Conservation (phyloP, 2,329 filamentous ascomycete species). For the Sporothrix luriei region DNA sequence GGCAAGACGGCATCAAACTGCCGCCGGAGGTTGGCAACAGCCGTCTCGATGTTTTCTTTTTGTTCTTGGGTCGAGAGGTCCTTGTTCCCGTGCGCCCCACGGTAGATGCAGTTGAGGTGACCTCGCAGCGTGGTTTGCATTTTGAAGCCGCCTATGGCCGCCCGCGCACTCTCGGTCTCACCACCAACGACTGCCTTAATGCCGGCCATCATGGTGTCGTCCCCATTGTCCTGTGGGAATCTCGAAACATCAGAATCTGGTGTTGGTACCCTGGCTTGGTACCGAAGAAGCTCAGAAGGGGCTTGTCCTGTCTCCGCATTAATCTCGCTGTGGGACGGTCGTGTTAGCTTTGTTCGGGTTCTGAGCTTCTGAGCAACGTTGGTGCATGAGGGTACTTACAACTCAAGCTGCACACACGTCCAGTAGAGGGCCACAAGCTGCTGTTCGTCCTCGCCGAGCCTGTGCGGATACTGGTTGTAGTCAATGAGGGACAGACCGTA, state of each 20-base stretch:
- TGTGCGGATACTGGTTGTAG: constrained; percentile 21
- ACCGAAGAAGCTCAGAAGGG: constrained; percentile 31
- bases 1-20: constrained; percentile 26
- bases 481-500: constrained; percentile 29
- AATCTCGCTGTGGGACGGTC: constrained; percentile 26
- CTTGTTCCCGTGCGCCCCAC: neutral
- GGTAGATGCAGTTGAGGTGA: constrained; percentile 32
- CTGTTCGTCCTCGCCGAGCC: constrained; percentile 25
- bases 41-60: neutral
- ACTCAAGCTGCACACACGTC: constrained; percentile 34
- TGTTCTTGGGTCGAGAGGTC: neutral
- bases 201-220: neutral
- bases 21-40: constrained; percentile 24
- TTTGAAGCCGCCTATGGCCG: constrained; percentile 17
- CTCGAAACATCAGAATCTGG: constrained; percentile 27
- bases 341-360: neutral
- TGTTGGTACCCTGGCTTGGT: constrained; percentile 29
- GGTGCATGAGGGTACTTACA: constrained; percentile 27
- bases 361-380: neutral
- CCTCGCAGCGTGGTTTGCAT: constrained; percentile 30
- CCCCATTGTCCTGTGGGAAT: neutral
- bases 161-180: neutral
- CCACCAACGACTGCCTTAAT: neutral
- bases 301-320: constrained; percentile 25
- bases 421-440: constrained; percentile 34